Percentiles rank a stretch among this genome's conserved stretches.
Conservation (phyloP, 495 filamentous ascomycete genomes). For the Neurospora terricola region DNA sequence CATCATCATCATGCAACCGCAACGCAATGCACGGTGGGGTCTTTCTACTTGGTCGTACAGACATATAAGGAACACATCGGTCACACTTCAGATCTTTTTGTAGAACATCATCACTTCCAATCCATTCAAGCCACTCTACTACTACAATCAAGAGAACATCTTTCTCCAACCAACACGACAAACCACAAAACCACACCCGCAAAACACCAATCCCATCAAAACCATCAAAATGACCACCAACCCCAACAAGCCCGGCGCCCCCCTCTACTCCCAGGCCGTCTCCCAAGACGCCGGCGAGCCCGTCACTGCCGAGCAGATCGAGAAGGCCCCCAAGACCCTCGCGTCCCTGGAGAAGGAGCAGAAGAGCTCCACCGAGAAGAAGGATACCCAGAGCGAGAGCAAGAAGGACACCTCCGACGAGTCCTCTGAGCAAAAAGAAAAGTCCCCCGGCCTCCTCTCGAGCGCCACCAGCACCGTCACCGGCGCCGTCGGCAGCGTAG, state of each 20-base stretch:
- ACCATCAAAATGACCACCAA: background rate
- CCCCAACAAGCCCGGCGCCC: background rate
- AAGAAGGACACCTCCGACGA: background rate
- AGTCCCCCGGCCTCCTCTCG: background rate
- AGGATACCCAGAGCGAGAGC: background rate
- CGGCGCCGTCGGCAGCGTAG: slow-evolving; percentile 52
- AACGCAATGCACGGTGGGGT: background rate
- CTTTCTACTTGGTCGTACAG: background rate
- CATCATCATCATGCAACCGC: background rate
- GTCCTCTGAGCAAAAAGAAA: background rate
- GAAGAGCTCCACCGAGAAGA: background rate
- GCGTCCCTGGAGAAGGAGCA: background rate
- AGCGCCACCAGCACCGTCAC: slow-evolving; percentile 28
- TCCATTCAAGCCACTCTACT: background rate
- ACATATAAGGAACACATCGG: background rate
- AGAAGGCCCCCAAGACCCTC: background rate
- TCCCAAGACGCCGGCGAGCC: background rate
- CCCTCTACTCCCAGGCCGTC: background rate
- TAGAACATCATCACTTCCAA: background rate
- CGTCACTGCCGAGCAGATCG: background rate
- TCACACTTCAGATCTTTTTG: background rate
- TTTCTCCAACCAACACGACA: background rate
- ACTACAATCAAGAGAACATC: background rate
- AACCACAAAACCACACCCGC: background rate
- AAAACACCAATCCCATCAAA: background rate